Base-by-base conservation (phyloP, 257 asterid species). In the Scutellaria baicalensis region DNA sequence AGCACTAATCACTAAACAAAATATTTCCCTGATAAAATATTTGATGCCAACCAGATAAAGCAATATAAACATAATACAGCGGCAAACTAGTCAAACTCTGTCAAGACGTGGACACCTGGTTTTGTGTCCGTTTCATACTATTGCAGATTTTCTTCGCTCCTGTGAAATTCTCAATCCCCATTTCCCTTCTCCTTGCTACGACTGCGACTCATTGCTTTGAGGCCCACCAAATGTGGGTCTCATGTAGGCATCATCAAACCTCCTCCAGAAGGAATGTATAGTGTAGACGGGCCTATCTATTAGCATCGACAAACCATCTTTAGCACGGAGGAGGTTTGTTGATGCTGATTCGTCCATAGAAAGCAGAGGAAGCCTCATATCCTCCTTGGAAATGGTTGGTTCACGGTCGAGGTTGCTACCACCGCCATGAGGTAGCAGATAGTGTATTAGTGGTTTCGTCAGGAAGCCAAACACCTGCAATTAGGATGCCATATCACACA, bases 201-300 rank as follows among this genome's bases (percentile, higher is more conserved):
- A 38, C 0, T 64, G 33, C 5, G 36, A 9, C 23, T 61, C 75
- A 16, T 62, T 62, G 66, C 63, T 73, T 18, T 17, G 75, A 0
- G 97, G 79, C 8, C 97, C 96, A 9, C 96, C 96, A 64, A 93
- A 93, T 31, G 82, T 44, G 0, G 99, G 99, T 66, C 96, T 86
- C 99, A 93, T 93, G 77, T 89, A 87, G 4, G 85, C 80, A 67
- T 93, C 82, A 51, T 93, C 99, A 14, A 93, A 91, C 79, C 85
- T 86, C 71, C 95, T 76, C 97, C 97, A 93, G 54, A 89, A 86
- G 63, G 89, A 83, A 75, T 89, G 97, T 2, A 91, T 84, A 0
- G 97, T 93, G 67, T 79, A 81, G 2, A 86, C 95, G 0, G 99
- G 97, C 70, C 96, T 86, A 27, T 89, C 95, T 17, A 91, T 84